Conservation (phyloP, 768 basidiomycete genomes). For the Lactifluus echinatus region DNA sequence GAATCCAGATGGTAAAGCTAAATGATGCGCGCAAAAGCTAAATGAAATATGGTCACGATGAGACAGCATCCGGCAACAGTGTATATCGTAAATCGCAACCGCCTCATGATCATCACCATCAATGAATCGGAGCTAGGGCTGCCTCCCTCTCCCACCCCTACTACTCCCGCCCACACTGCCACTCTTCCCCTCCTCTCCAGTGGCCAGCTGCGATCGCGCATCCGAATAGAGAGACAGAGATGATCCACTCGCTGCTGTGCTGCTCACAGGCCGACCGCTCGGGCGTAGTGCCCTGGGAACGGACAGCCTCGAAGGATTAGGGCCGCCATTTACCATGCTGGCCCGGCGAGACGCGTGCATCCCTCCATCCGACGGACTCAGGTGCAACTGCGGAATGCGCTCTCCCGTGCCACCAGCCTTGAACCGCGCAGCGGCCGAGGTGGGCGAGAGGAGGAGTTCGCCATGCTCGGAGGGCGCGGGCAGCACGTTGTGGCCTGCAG, state of each 20-base stretch:
- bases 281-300: neutral
- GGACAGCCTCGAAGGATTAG: neutral
- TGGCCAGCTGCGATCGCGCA: conserved; percentile 14
- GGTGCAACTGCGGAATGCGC: conserved; percentile 6
- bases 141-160: neutral
- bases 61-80: neutral
- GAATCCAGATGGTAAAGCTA: neutral
- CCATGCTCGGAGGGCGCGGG: conserved; percentile 3
- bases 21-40: conserved; percentile 7
- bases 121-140: neutral
- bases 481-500: neutral
- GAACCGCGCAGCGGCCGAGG: neutral
- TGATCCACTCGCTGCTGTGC: conserved; percentile 12
- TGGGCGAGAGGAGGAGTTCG: neutral
- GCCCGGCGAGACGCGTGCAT: conserved; percentile 11
- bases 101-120: neutral
- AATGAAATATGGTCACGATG: conserved; percentile 15
- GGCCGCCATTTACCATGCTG: conserved; percentile 11
- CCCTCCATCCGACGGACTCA: neutral
- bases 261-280: conserved; percentile 2
- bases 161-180: neutral
- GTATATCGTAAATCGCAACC: neutral
- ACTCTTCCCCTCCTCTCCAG: conserved; percentile 9
- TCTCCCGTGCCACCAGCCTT: conserved; percentile 8
- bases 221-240: conserved; percentile 17